Percentiles rank a stretch among this genome's conserved stretches.
Evolutionary conservation across 2,329 filamentous ascomycete species (phyloP).

Genomic region (Chaetomium sp.): DNA sequence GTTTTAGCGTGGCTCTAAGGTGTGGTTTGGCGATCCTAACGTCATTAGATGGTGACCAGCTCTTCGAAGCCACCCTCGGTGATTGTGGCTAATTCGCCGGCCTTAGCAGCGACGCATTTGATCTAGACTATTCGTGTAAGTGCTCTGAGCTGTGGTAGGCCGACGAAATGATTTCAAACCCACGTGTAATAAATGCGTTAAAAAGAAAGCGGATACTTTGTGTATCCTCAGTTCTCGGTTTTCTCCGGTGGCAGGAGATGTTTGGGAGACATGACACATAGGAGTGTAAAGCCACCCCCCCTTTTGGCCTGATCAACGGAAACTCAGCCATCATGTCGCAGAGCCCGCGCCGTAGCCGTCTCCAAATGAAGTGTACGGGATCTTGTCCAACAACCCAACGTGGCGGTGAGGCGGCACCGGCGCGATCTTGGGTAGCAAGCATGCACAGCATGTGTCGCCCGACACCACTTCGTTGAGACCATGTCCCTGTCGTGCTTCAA

Average conservation of each 20-base stretch:
- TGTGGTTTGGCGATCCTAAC: neutral
- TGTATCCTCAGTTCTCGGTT: no score
- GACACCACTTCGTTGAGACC: slow-evolving; percentile 16
- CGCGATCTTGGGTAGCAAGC: slow-evolving; percentile 28
- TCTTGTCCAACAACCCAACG: slow-evolving; percentile 23
- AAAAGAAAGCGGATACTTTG: no score
- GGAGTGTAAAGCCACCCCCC: slow-evolving; percentile 16
- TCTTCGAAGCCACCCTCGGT: neutral
- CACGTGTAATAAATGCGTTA: neutral
- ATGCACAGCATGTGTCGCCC: slow-evolving; percentile 24
- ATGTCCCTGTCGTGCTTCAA: slow-evolving; percentile 21
- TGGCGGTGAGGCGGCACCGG: slow-evolving; percentile 27
- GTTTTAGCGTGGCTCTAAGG: neutral
- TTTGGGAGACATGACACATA: no score
- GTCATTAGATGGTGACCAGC: neutral
- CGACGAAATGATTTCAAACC: neutral
- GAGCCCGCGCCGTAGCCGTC: slow-evolving; percentile 12
- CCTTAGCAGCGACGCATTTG: neutral
- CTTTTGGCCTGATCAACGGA: slow-evolving; percentile 2
- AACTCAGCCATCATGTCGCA: slow-evolving; percentile 19
- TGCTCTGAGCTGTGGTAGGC: neutral
- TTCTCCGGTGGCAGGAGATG: no score
- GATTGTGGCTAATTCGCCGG: neutral
- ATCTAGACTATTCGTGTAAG: neutral
- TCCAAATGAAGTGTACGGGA: slow-evolving; percentile 12